These are phyloP conservation scores for Phytophthora macrochlamydospora DNA, from an alignment of 352 stramenopile species.

Conservation along the genomic window DNA sequence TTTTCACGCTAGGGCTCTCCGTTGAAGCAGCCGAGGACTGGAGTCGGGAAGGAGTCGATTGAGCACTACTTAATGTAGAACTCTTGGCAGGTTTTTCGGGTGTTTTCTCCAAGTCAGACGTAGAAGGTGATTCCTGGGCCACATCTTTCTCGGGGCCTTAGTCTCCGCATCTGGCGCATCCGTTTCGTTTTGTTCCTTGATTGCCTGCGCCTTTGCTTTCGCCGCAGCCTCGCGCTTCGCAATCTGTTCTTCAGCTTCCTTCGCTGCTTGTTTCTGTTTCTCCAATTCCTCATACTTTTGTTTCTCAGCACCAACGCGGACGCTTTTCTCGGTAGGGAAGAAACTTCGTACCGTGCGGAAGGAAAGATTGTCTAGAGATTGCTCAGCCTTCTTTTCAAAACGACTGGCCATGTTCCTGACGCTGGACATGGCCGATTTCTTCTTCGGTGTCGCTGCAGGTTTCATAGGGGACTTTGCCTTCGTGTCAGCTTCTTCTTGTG, in stretches of 20 bases:
- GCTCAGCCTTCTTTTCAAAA: slow-evolving; percentile 51
- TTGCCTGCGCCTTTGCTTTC: slow-evolving; percentile 2
- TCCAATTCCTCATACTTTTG: slow-evolving; percentile 61
- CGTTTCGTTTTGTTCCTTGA: slow-evolving; percentile 9
- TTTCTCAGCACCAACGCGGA: slow-evolving; percentile 53
- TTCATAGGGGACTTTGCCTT: slow-evolving; percentile 26
- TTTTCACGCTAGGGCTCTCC: slow-evolving; percentile 37
- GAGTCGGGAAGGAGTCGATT: slow-evolving; percentile 2
- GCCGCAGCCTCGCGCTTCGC: slow-evolving; percentile 6
- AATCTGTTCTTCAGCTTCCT: slow-evolving; percentile 31
- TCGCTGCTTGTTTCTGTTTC: slow-evolving; percentile 41
- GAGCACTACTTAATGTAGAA: neutral
- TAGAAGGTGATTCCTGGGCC: slow-evolving; percentile 2
- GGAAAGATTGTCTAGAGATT: slow-evolving; percentile 49
- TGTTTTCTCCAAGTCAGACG: slow-evolving; percentile 11
- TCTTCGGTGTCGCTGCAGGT: slow-evolving; percentile 7
- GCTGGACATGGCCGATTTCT: slow-evolving; percentile 35
- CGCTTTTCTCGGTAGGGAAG: slow-evolving; percentile 53
- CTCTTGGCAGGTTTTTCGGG: slow-evolving; percentile 11
- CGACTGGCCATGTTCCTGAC: slow-evolving; percentile 51
- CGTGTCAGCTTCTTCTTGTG: slow-evolving; percentile 26
- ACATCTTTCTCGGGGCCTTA: neutral
- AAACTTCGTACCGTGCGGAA: slow-evolving; percentile 63
- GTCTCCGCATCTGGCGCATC: neutral
- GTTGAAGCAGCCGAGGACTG: slow-evolving; percentile 19